Evolutionary conservation across 805 yeast genomes (phyloP).

Genomic region (Wickerhamomyces bisporus): DNA sequence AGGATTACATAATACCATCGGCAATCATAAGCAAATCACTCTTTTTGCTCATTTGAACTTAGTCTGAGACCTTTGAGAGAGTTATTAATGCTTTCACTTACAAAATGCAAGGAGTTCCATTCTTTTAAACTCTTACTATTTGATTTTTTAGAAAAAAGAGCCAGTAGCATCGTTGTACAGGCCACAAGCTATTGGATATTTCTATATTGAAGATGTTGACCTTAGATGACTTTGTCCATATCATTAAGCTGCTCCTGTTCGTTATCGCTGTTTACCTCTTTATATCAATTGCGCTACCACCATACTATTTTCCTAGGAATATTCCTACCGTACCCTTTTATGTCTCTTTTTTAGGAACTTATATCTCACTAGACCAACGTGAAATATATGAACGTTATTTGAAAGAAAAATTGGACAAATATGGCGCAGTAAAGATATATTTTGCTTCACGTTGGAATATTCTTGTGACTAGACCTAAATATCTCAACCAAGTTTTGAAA

Average conservation of each 20-base stretch:
- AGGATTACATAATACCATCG: too few relatives aligned
- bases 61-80: too few relatives aligned
- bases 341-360: conserved; percentile 43
- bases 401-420: conserved; percentile 38
- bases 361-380: conserved; percentile 42
- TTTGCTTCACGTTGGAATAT: conserved; percentile 62
- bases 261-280: conserved; percentile 2
- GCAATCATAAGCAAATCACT: too few relatives aligned
- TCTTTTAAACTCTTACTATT: too few relatives aligned
- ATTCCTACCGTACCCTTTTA: conserved; percentile 62
- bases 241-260: neutral
- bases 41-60: too few relatives aligned
- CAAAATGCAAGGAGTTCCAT: too few relatives aligned
- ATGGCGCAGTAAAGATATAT: conserved; percentile 55
- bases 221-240: neutral
- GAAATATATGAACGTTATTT: conserved; percentile 40
- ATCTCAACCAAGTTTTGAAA: conserved; percentile 39
- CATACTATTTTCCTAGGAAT: conserved; percentile 43
- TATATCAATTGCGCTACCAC: conserved; percentile 33
- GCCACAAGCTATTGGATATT: too few relatives aligned
- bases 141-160: too few relatives aligned
- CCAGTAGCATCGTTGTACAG: too few relatives aligned
- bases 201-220: neutral
- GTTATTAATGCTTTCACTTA: too few relatives aligned
- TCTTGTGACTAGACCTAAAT: conserved; percentile 44